Evolutionary conservation across 176 grass and related monocot species (phyloP).

Genomic region (Aegilops longissima): DNA sequence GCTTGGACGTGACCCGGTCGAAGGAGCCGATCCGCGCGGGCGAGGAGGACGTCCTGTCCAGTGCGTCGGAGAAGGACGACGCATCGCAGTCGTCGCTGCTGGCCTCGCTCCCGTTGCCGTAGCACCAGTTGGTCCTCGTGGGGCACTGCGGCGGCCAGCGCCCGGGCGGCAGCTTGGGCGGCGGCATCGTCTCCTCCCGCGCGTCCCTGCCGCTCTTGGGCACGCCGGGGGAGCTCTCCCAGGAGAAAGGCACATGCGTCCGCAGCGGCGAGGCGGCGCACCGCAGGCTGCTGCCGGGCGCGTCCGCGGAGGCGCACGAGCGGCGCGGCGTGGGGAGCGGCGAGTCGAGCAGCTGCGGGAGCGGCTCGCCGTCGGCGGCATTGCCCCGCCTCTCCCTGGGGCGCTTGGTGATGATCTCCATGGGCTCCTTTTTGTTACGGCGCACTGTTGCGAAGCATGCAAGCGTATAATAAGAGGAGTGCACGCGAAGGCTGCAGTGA

Average conservation of each 20-base stretch:
- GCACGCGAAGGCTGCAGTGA: conserved; percentile 26
- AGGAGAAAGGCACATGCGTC: conserved; percentile 78
- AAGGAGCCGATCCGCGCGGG: conserved; percentile 71
- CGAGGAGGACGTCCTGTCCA: conserved; percentile 58
- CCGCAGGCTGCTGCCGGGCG: conserved; percentile 34
- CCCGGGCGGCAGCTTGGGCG: conserved; percentile 61
- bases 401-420: conserved; percentile 49
- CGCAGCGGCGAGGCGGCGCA: conserved; percentile 44
- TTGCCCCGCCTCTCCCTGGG: conserved; percentile 26
- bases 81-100: conserved; percentile 53
- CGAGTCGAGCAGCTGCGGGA: conserved; percentile 56
- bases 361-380: neutral
- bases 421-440: neutral
- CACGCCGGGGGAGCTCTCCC: conserved; percentile 93
- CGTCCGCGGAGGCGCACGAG: conserved; percentile 46
- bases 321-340: conserved; percentile 76
- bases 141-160: conserved; percentile 26
- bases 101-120: conserved; percentile 46
- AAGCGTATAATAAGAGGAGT: conserved; percentile 39
- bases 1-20: conserved; percentile 52
- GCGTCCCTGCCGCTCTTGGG: conserved; percentile 41
- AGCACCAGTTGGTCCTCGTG: conserved; percentile 22
- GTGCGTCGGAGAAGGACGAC: conserved; percentile 65
- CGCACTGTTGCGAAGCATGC: conserved; percentile 13
- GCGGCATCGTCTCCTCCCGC: conserved; percentile 22